Conservation (phyloP, 345 rosid genomes). For the Triadica sebifera region DNA sequence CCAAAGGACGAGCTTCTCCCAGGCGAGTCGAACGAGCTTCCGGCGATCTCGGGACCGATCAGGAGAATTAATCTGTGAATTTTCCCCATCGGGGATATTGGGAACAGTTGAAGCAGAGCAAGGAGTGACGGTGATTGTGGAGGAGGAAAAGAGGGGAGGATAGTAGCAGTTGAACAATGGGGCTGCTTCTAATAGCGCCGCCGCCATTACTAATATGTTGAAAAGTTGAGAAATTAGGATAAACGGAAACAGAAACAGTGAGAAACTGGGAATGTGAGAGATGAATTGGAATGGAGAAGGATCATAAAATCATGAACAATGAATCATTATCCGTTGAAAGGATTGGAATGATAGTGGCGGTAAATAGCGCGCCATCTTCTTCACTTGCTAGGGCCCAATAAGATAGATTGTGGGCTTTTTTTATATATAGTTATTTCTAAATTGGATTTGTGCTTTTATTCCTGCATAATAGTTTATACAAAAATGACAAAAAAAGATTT, state of each 20-base stretch:
- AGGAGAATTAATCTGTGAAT: conserved; percentile 11
- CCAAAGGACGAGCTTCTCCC: conserved; percentile 92
- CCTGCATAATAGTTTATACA: no score
- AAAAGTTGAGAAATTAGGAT: neutral
- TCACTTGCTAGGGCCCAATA: no score
- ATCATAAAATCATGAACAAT: no score
- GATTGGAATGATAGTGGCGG: no score
- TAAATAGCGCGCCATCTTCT: no score
- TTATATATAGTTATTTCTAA: no score
- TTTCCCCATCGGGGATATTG: neutral
- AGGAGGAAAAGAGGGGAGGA: neutral
- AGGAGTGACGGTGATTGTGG: neutral
- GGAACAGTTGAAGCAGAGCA: conserved; percentile 31
- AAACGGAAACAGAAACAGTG: neutral
- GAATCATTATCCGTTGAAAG: no score
- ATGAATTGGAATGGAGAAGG: no score
- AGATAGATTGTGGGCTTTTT: no score
- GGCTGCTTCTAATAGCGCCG: neutral
- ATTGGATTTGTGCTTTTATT: no score
- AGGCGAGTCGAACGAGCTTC: conserved; percentile 66
- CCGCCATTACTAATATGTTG: neutral
- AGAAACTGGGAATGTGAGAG: no score
- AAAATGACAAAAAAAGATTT: no score
- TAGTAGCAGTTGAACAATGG: conserved; percentile 4
- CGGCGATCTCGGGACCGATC: conserved; percentile 51